Evolutionary conservation across 805 yeast genomes (phyloP).

Genomic region (Cyberlindnera americana): DNA sequence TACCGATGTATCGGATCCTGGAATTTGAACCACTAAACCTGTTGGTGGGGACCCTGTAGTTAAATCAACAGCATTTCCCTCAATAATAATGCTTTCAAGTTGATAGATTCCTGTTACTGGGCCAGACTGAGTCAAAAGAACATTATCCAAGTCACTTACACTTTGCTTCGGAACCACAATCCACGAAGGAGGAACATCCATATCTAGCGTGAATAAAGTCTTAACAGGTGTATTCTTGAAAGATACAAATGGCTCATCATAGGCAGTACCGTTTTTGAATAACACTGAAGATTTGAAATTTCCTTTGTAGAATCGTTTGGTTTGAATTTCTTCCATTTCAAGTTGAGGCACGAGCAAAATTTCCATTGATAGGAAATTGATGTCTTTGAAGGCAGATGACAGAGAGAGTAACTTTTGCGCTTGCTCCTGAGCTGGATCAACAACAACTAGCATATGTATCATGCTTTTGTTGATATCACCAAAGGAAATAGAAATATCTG

Average conservation of each 20-base stretch:
- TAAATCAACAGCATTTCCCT: constrained; percentile 61
- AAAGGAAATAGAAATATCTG: constrained; percentile 22
- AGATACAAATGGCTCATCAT: constrained; percentile 27
- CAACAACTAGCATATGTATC: constrained; percentile 53
- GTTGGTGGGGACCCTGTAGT: constrained; percentile 22
- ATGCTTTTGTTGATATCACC: constrained; percentile 30
- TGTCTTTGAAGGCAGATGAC: constrained; percentile 36
- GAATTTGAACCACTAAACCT: constrained; percentile 23
- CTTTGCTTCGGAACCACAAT: constrained; percentile 50
- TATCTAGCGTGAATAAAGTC: constrained; percentile 48
- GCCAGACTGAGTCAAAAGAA: constrained; percentile 38
- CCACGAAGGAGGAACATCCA: constrained; percentile 69
- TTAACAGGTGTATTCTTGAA: constrained; percentile 51
- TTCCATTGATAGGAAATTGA: constrained; percentile 49
- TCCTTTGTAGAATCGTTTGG: constrained; percentile 58
- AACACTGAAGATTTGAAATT: constrained; percentile 34
- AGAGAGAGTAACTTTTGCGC: constrained; percentile 62
- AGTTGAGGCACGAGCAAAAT: constrained; percentile 58
- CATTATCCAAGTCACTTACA: constrained; percentile 60
- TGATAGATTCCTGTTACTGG: constrained; percentile 44
- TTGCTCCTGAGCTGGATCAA: constrained; percentile 70
- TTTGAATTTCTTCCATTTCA: constrained; percentile 38
- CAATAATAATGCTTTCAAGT: constrained; percentile 55
- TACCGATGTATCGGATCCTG: constrained; percentile 54
- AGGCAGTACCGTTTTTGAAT: constrained; percentile 29